A percentile compares a stretch with the other conserved stretches of the same genome.
Evolutionary conservation across 257 asterid genomes (phyloP).

Genomic region (Parsonsia alboflavescens): DNA sequence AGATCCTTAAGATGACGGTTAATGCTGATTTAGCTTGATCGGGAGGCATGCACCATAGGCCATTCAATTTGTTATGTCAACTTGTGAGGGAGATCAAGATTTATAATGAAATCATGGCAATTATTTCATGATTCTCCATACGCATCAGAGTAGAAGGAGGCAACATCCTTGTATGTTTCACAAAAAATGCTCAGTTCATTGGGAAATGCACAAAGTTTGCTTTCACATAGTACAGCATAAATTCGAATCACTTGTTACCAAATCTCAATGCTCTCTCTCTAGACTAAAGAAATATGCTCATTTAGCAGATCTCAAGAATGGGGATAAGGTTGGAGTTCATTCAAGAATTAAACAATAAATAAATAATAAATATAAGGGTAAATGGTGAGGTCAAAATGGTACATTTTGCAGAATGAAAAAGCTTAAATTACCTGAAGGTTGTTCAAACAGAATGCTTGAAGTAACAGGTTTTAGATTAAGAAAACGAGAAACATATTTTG

Average conservation of each 20-base stretch:
- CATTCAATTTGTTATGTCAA: neutral
- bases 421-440: slow-evolving; percentile 60
- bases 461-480: slow-evolving; percentile 79
- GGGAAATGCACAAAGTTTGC: neutral
- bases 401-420: neutral
- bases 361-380: neutral
- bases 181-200: neutral
- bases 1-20: neutral
- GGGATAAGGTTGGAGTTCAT: neutral
- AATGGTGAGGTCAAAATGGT: neutral
- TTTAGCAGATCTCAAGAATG: neutral
- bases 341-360: neutral
- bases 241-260: neutral
- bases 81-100: neutral
- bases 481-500: slow-evolving; percentile 88
- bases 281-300: neutral
- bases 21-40: neutral
- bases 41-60: neutral
- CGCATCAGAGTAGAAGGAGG: neutral
- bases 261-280: neutral
- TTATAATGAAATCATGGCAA: neutral
- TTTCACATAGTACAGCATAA: neutral
- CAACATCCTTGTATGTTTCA: neutral
- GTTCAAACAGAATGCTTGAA: slow-evolving; percentile 48
- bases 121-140: neutral